These are phyloP conservation scores for Phalaenopsis aphrodite DNA, from an alignment of 106 monocot genomes.

Conservation along the genomic window DNA sequence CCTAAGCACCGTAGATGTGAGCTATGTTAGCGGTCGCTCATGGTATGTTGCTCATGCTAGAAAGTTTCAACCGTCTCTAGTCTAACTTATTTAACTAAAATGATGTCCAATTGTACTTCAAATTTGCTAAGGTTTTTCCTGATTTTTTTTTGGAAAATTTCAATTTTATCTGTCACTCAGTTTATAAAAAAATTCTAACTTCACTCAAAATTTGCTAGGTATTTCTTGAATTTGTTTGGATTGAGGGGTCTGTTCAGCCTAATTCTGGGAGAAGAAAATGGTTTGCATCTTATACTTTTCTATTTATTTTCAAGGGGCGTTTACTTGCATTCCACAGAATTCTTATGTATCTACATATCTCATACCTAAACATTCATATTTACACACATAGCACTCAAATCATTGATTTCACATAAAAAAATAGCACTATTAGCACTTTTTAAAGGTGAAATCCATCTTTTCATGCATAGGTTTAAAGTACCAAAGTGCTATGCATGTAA, in stretches of 20 bases:
- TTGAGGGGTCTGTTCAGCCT: conserved; percentile 97
- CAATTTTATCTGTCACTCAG: not conserved
- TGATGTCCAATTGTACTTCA: not conserved
- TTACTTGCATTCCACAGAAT: too few species aligned
- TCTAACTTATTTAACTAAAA: not conserved
- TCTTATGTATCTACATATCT: too few species aligned
- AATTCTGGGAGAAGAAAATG: conserved; percentile 97
- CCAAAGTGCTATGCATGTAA: too few species aligned
- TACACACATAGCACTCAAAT: too few species aligned
- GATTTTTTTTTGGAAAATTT: conserved; percentile 68
- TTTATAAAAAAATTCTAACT: not conserved
- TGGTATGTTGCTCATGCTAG: conserved; percentile 36
- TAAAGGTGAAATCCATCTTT: too few species aligned
- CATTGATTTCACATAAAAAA: too few species aligned
- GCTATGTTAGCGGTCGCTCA: conserved; percentile 99
- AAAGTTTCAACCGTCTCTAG: not conserved
- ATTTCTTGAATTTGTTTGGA: conserved; percentile 92
- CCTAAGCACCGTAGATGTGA: conserved; percentile 97
- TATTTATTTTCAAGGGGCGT: not conserved
- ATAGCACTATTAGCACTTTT: too few species aligned
- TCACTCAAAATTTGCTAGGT: conserved; percentile 34
- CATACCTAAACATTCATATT: too few species aligned
- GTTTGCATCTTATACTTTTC: conserved; percentile 22
- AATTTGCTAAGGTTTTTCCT: conserved; percentile 76
- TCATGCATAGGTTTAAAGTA: too few species aligned